Evolutionary conservation across 192 early-diverging fungal species (phyloP), one percentile per base, ranked within the genome.

Genomic region (Coemansia sp.): DNA sequence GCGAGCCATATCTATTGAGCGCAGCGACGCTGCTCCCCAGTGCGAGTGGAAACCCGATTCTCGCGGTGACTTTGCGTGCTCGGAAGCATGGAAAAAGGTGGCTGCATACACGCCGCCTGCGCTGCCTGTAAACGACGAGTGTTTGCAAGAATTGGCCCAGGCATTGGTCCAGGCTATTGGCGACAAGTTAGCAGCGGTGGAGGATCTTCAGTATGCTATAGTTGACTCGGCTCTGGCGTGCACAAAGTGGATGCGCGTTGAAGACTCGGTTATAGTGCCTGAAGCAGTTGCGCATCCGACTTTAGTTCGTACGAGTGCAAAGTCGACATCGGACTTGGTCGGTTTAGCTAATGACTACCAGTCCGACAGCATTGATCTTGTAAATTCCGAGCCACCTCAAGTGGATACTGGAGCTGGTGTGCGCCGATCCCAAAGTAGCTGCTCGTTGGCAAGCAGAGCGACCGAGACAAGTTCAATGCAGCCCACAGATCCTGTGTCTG

Each of bases 151-250:
- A 1, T 57, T 79, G 7, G 62, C 60, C n/a, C 9, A n/a, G 10
- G 22, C 49, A 0, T 39, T 73, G 10, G 2, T 63, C 7, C 55
- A 56, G 14, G 56, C 71, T 12, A 67, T 79, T n/a, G 35, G 39
- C 9, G 65, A n/a, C 25, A 79, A 79, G 54, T 60, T 69, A 6
- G 12, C 29, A 1, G 76, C 76, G 0, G 58, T 79, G 12, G 67
- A 79, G 21, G 39, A 47, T 52, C 56, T 79, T 15, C 76, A 79
- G 39, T 73, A 70, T 48, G 70, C 76, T 2, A 70, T 79, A 14
- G 53, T 79, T 25, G 76, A 79, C 21, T 69, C 76, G 12, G 63
- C 64, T 0, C 39, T 73, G 51, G 76, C 76, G 0, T 66, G 63
- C 52, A 66, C 59, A 24, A 70, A 56, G 17, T 79, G 76, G 76